These are phyloP conservation scores for Acacia crassicarpa DNA, from an alignment of 306 rosid species.

Conservation along the genomic window DNA sequence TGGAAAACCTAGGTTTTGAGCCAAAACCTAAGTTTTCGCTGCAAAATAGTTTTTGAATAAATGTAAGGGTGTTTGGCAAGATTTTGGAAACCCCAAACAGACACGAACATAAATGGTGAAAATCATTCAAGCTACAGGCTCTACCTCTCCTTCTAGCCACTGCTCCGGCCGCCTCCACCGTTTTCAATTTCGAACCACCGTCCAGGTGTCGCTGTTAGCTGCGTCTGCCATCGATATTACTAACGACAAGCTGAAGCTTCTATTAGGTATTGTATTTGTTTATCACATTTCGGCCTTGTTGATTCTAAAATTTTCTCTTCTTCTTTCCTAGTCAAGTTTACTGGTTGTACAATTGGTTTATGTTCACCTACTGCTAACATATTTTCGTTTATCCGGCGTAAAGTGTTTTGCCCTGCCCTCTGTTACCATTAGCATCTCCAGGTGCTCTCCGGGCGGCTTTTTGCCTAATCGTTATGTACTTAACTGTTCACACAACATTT, in stretches of 20 bases:
- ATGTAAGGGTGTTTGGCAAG: no score
- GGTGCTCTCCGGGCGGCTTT: no score
- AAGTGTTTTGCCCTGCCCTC: background rate
- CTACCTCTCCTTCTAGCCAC: background rate
- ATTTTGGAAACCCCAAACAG: no score
- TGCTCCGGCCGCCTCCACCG: background rate
- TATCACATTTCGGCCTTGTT: background rate
- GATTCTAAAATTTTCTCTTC: background rate
- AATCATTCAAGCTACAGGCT: background rate
- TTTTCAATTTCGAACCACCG: background rate
- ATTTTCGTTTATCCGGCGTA: background rate
- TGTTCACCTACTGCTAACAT: background rate
- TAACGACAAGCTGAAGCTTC: background rate
- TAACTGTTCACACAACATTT: background rate
- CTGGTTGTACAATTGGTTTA: background rate
- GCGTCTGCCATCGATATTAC: background rate
- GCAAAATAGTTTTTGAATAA: no score
- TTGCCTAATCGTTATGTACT: background rate
- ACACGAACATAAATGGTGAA: no score
- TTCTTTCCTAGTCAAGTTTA: background rate
- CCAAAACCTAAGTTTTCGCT: no score
- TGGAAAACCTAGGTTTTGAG: no score
- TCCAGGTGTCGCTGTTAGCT: background rate
- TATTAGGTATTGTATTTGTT: slow-evolving; percentile 7
- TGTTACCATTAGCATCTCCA: background rate